A percentile compares a stretch with the other conserved stretches of the same genome.
These are phyloP conservation scores for Wickerhamiella infanticola DNA, from an alignment of 1,139 yeast genomes.

Conservation along the genomic window DNA sequence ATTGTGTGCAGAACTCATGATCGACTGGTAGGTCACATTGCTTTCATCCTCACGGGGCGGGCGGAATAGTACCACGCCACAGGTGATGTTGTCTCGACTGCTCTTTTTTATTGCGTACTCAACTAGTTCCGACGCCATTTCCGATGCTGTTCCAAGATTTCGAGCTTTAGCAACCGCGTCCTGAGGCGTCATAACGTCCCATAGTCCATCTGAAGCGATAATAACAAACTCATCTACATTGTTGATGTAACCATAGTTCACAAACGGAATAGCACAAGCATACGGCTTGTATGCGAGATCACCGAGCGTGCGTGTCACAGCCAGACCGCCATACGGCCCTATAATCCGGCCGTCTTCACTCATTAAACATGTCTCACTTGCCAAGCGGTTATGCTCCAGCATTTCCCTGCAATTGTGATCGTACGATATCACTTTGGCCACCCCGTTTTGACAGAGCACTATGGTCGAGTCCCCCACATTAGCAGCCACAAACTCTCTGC, in stretches of 20 bases:
- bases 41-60: not conserved
- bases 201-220: constrained; percentile 79
- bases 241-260: constrained; percentile 21
- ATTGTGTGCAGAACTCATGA: not conserved
- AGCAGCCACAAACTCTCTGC: constrained; percentile 44
- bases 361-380: constrained; percentile 41
- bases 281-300: constrained; percentile 48
- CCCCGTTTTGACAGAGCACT: constrained; percentile 49
- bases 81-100: constrained; percentile 78
- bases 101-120: constrained; percentile 51
- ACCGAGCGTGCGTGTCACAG: constrained; percentile 74
- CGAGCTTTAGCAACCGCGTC: constrained; percentile 53
- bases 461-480: constrained; percentile 80
- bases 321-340: constrained; percentile 46
- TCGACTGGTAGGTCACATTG: not conserved
- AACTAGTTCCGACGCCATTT: constrained; percentile 52
- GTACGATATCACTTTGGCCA: constrained; percentile 51
- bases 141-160: constrained; percentile 36
- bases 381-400: constrained; percentile 24
- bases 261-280: constrained; percentile 39
- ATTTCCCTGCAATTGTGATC: constrained; percentile 63
- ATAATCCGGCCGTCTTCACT: constrained; percentile 39
- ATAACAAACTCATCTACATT: constrained; percentile 52
- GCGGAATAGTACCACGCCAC: constrained; percentile 41
- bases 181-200: constrained; percentile 74